phyloP scores from a whole-genome alignment of 2,329 filamentous ascomycete genomes.

The Aspergillus tanneri region DNA sequence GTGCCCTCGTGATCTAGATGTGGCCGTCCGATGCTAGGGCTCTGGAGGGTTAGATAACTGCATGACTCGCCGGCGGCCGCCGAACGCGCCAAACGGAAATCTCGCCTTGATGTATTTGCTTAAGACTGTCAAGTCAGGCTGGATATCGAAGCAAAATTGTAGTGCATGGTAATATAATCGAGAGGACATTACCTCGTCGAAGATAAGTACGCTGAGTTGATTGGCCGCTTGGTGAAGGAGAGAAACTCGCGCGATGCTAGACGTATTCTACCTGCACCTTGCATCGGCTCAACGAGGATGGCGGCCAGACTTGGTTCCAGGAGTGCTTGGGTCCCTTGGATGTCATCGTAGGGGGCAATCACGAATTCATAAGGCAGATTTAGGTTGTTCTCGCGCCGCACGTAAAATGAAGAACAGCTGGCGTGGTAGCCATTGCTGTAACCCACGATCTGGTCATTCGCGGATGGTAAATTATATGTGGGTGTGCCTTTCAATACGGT shows the following conservation, averaged over 20 bases:
- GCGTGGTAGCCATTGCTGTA: conserved; percentile 57
- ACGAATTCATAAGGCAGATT: conserved; percentile 60
- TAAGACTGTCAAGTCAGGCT: conserved; percentile 62
- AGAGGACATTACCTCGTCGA: conserved; percentile 72
- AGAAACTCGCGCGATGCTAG: conserved; percentile 55
- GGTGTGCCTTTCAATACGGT: too few relatives aligned
- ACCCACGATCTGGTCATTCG: conserved; percentile 43
- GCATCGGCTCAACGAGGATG: conserved; percentile 66
- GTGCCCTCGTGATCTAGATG: conserved; percentile 57
- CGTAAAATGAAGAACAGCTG: conserved; percentile 51
- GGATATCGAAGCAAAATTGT: conserved; percentile 43
- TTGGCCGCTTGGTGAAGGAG: conserved; percentile 51
- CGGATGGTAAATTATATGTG: too few relatives aligned
- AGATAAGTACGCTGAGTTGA: conserved; percentile 59
- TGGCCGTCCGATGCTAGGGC: conserved; percentile 65
- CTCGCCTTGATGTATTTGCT: conserved; percentile 69
- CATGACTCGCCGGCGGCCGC: conserved; percentile 61
- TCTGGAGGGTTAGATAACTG: conserved; percentile 53
- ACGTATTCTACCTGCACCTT: conserved; percentile 62
- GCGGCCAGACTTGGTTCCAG: conserved; percentile 56
- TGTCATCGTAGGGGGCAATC: conserved; percentile 62
- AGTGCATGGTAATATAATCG: conserved; percentile 56
- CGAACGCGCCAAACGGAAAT: conserved; percentile 66
- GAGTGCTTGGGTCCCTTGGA: conserved; percentile 42
- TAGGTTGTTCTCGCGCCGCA: conserved; percentile 9